Conservation (phyloP, 257 asterid species). For the Solanum pimpinellifolium region DNA sequence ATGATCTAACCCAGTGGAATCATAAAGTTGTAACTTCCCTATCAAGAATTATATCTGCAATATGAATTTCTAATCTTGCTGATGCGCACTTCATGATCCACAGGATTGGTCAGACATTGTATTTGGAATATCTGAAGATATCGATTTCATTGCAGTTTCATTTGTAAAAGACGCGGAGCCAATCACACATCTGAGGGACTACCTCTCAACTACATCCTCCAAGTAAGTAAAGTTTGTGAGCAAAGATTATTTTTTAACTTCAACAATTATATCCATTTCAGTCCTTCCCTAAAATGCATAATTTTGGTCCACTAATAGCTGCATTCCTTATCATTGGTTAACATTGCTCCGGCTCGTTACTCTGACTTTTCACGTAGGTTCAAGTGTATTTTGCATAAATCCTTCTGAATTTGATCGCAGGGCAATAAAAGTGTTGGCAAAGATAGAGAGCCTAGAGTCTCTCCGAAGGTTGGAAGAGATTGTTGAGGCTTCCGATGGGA, state of each 20-base stretch:
- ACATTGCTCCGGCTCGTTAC: neutral
- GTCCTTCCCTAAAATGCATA: neutral
- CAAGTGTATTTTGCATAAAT: neutral
- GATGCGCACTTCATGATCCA: neutral
- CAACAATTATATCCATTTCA: neutral
- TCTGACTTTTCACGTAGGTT: neutral
- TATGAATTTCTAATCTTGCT: neutral
- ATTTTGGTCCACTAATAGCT: neutral
- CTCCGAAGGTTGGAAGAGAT: constrained; percentile 57
- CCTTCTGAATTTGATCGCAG: constrained; percentile 16
- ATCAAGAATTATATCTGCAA: neutral
- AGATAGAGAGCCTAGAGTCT: constrained; percentile 69
- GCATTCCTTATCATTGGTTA: neutral
- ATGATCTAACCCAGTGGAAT: neutral
- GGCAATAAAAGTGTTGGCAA: constrained; percentile 59
- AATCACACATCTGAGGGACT: constrained; percentile 46
- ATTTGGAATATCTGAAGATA: constrained; percentile 69
- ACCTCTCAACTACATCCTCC: constrained; percentile 42
- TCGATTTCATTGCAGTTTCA: constrained; percentile 75
- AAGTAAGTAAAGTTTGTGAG: constrained; percentile 21
- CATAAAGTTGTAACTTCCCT: neutral
- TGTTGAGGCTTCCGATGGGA: constrained; percentile 65
- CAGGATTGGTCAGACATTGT: constrained; percentile 80
- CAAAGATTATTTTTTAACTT: neutral
- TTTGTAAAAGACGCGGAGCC: constrained; percentile 66